A percentile compares a stretch with the other conserved stretches of the same genome.
Evolutionary conservation across 352 stramenopile species (phyloP).

Genomic region (Phytophthora fragariaefolia): DNA sequence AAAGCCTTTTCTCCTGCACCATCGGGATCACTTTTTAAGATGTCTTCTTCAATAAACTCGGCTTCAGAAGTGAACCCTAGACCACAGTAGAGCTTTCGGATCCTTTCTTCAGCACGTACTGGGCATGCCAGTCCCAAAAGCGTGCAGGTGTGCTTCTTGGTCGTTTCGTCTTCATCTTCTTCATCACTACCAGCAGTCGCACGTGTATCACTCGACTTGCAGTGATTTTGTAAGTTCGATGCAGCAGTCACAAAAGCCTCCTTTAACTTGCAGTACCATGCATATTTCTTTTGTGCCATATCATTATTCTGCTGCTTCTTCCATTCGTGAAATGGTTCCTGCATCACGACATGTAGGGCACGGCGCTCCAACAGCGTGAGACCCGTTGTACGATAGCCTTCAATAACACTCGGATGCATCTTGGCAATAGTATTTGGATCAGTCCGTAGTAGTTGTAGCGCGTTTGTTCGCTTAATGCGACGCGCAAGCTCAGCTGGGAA

Average conservation of each 20-base stretch:
- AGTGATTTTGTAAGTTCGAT: conserved; percentile 40
- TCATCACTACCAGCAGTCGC: not conserved
- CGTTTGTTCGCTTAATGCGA: conserved; percentile 91
- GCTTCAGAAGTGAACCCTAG: conserved; percentile 59
- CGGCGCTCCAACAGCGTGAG: conserved; percentile 88
- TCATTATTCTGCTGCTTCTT: conserved; percentile 82
- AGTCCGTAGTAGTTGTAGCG: conserved; percentile 81
- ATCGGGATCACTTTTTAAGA: conserved; percentile 78
- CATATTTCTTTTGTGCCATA: conserved; percentile 78
- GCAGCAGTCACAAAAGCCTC: conserved; percentile 56
- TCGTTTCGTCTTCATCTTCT: not conserved
- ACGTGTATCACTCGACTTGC: conserved; percentile 10
- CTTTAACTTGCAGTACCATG: conserved; percentile 86
- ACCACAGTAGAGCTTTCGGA: conserved; percentile 54
- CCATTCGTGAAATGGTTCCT: conserved; percentile 65
- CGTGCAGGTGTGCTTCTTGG: conserved; percentile 37
- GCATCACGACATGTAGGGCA: conserved; percentile 82
- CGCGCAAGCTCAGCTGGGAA: conserved; percentile 76
- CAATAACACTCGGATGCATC: conserved; percentile 87
- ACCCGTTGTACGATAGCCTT: conserved; percentile 62
- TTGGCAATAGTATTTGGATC: conserved; percentile 73
- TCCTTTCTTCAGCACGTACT: conserved; percentile 49
- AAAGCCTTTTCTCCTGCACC: conserved; percentile 66
- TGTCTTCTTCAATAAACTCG: conserved; percentile 57
- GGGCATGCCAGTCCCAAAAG: conserved; percentile 59